Percentiles rank a stretch among this genome's conserved stretches.
These are phyloP conservation scores for Hevea brasiliensis DNA, from an alignment of 345 rosid species.

Conservation along the genomic window DNA sequence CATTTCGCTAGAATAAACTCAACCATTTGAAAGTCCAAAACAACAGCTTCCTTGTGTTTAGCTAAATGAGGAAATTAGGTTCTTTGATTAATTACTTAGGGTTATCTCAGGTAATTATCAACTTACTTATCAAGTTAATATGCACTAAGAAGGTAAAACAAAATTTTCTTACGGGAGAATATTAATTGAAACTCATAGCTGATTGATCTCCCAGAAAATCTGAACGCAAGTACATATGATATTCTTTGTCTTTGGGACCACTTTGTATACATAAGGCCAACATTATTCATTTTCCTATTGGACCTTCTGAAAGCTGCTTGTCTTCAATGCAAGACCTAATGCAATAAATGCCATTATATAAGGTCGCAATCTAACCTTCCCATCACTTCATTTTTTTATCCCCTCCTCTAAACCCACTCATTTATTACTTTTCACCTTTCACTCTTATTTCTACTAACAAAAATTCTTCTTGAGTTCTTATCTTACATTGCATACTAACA, in stretches of 20 bases:
- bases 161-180: no score
- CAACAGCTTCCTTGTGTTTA: conserved; percentile 18
- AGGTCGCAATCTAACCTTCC: conserved; percentile 17
- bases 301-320: conserved; percentile 10
- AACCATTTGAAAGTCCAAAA: conserved; percentile 11
- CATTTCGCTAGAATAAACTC: conserved; percentile 21
- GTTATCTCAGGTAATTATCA: neutral
- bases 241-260: conserved; percentile 21
- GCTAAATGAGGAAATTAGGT: conserved; percentile 28
- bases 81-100: neutral
- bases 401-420: neutral
- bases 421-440: neutral
- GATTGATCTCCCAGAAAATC: neutral
- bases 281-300: neutral
- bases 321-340: conserved; percentile 33
- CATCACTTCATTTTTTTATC: neutral
- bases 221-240: neutral
- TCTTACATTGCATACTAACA: no score
- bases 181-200: no score
- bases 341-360: conserved; percentile 22
- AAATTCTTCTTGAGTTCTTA: no score
- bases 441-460: no score
- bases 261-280: neutral
- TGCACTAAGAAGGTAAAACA: conserved; percentile 2
- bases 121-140: neutral